Conservation (phyloP, 148 eudicot genomes). For the Gaultheria prostrata region DNA sequence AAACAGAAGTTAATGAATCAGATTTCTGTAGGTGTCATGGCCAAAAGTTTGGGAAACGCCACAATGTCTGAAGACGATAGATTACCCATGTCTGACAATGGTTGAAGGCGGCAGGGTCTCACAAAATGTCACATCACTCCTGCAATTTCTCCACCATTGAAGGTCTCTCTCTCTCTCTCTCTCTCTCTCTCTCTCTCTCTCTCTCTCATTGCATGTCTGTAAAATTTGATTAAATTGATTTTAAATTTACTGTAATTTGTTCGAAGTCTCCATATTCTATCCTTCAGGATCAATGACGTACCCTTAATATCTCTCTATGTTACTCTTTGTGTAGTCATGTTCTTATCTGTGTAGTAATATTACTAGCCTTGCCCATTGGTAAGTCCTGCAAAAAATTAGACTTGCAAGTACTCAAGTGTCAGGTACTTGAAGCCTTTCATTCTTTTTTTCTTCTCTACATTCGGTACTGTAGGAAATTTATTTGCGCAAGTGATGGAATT, state of each 20-base stretch:
- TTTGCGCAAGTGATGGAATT: background rate
- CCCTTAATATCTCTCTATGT: background rate
- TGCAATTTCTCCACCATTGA: background rate
- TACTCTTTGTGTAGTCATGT: background rate
- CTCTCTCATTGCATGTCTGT: too few relatives aligned
- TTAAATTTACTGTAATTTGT: too few relatives aligned
- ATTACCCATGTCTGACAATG: background rate
- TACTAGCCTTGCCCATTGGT: too few relatives aligned
- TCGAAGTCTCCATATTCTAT: too few relatives aligned
- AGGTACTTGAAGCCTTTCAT: background rate
- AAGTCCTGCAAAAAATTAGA: too few relatives aligned
- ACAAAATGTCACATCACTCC: background rate
- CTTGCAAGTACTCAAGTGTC: background rate
- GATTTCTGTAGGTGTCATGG: background rate
- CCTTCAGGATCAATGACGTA: background rate
- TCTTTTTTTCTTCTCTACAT: background rate
- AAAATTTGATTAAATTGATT: too few relatives aligned
- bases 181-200: too few relatives aligned
- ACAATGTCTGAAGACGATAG: background rate
- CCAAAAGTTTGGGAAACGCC: background rate
- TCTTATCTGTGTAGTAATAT: too few relatives aligned
- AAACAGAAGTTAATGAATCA: too few relatives aligned
- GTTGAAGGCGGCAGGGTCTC: background rate
- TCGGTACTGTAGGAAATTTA: background rate
- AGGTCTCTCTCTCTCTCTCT: background rate